A percentile compares a stretch with the other conserved stretches of the same genome.
phyloP scores from a whole-genome alignment of 352 stramenopile species.

The Phytophthora hibernalis region DNA sequence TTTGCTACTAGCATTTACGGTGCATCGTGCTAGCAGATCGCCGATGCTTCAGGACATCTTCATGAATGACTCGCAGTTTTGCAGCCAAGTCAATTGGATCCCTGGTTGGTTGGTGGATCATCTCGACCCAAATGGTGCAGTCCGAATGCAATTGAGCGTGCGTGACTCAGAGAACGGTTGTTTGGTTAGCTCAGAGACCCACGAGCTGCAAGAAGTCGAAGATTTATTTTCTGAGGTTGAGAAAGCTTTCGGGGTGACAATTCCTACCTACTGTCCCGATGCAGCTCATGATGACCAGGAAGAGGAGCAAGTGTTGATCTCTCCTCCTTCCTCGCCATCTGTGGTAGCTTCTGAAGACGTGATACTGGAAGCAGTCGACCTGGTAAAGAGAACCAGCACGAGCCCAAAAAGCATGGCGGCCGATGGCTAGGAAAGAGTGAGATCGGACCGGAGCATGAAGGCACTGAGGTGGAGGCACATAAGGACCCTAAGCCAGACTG shows the following conservation, averaged over 20 bases:
- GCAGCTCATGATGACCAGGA: neutral
- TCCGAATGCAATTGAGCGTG: constrained; percentile 19
- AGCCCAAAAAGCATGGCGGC: constrained; percentile 2
- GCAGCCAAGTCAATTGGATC: constrained; percentile 53
- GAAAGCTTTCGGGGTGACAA: constrained; percentile 26
- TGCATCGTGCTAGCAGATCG: constrained; percentile 40
- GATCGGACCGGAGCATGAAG: constrained; percentile 26
- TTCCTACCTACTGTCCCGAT: constrained; percentile 18
- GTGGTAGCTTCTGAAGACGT: constrained; percentile 24
- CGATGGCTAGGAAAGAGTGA: constrained; percentile 17
- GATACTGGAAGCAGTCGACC: constrained; percentile 23
- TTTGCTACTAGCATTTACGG: constrained; percentile 59
- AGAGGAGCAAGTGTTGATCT: constrained; percentile 6
- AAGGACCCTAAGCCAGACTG: neutral
- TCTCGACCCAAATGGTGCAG: constrained; percentile 46
- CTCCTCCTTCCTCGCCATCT: constrained; percentile 10
- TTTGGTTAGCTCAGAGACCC: neutral
- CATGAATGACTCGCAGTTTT: constrained; percentile 36
- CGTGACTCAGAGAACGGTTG: neutral
- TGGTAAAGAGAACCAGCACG: constrained; percentile 28
- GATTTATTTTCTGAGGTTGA: constrained; percentile 28
- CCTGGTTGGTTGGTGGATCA: constrained; percentile 52
- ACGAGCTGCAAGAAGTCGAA: constrained; percentile 10
- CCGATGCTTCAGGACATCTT: constrained; percentile 51
- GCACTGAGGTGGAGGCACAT: constrained; percentile 3